Conservation (phyloP, 2,329 filamentous ascomycete genomes). For the Periconia sp. region DNA sequence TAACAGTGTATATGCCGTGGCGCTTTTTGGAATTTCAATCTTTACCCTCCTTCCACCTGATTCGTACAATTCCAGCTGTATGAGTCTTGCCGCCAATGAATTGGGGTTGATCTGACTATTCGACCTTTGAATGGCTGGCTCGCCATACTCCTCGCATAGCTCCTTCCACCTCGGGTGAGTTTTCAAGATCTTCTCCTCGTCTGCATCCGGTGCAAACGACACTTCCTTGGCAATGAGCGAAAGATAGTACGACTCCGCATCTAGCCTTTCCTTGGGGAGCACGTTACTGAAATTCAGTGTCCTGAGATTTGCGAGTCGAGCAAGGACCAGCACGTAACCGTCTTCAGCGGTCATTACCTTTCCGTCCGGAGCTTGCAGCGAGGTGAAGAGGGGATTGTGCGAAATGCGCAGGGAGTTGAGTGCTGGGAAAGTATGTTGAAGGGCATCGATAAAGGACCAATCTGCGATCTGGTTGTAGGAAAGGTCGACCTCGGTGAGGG, state of each 20-base stretch:
- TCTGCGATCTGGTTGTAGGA: conserved; percentile 51
- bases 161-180: conserved; percentile 72
- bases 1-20: conserved; percentile 80
- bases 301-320: conserved; percentile 68
- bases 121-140: conserved; percentile 62
- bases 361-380: conserved; percentile 47
- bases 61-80: conserved; percentile 60
- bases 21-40: conserved; percentile 68
- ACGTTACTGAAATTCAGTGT: conserved; percentile 73
- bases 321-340: conserved; percentile 85
- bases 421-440: conserved; percentile 70
- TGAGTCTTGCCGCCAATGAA: conserved; percentile 78
- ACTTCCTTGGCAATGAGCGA: conserved; percentile 79
- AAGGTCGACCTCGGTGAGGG: conserved; percentile 47
- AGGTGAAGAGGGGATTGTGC: conserved; percentile 80
- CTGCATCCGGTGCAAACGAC: conserved; percentile 57
- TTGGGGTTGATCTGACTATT: conserved; percentile 63
- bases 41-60: conserved; percentile 17
- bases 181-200: conserved; percentile 57
- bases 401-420: conserved; percentile 75
- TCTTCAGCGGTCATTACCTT: conserved; percentile 65
- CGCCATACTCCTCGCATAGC: conserved; percentile 75
- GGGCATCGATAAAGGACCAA: conserved; percentile 74
- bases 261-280: conserved; percentile 71
- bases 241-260: conserved; percentile 93